Base-by-base conservation (phyloP, 805 yeast genomes). In the Metschnikowia lachancei region DNA sequence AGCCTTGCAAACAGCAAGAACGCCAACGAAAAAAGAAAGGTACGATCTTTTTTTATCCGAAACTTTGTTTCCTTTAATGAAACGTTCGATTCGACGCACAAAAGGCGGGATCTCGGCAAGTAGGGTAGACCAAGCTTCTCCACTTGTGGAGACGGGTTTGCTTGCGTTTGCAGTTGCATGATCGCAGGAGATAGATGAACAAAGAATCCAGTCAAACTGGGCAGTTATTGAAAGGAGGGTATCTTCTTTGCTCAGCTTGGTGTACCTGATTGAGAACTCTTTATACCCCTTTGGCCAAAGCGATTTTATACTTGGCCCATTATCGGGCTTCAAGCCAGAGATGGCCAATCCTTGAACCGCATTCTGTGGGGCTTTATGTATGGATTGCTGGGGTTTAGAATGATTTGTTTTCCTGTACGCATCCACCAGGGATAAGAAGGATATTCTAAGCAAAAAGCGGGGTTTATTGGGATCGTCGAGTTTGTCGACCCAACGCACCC, bases 401-500 rank as follows among this genome's bases (percentile, higher is more conserved):
- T 20, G 34, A 30, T 40, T 29, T 10, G 29, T 30, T 30, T 29
- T 36, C 41, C 54, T 58, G 45, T 54, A 57, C 30, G 55, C 55
- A 8, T 42, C 44, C 14, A 45, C 46, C 45, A 32, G 56, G 26
- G 58, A 40, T 35, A 54, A 52, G 39, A 65, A 63, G 5, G 53
- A 53, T 5, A 64, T 55, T 13, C 65, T 52, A 18, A 65, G 55
- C 30, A 62, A 49, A 41, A 65, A 63, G 31, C 61, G 51, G 11
- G 64, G 65, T 20, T 49, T 52, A n/a, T 46, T 50, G 16, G 59
- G 31, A 26, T 63, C 69, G 34, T 55, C 44, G 13, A 56, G 46
- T 43, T 61, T 65, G 45, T 69, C 63, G 26, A 69, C 64, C 66
- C 68, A 63, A 33, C 61, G 58, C 14, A 57, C 55, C 29, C n/a